Evolutionary conservation across 768 basidiomycete genomes (phyloP).

Genomic region (Candolleomyces aberdarensis): DNA sequence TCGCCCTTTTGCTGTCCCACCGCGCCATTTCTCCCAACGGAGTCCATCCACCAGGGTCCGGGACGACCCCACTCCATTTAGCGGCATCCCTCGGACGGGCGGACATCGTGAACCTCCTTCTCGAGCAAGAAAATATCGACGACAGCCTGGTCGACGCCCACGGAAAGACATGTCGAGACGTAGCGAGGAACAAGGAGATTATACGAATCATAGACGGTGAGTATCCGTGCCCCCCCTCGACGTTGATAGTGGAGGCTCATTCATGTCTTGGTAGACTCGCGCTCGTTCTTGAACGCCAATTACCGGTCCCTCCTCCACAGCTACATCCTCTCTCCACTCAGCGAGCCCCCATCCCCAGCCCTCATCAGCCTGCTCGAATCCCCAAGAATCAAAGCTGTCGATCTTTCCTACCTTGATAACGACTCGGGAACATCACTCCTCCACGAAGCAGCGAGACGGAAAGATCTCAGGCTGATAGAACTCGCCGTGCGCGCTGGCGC

Average conservation of each 20-base stretch:
- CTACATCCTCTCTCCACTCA: slow-evolving; percentile 62
- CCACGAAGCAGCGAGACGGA: slow-evolving; percentile 82
- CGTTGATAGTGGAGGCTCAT: no score
- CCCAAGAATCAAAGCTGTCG: slow-evolving; percentile 65
- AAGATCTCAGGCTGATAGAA: slow-evolving; percentile 79
- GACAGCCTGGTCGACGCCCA: slow-evolving; percentile 69
- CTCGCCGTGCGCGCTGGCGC: slow-evolving; percentile 83
- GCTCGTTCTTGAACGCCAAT: slow-evolving; percentile 68
- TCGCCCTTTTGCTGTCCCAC: slow-evolving; percentile 65
- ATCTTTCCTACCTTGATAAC: slow-evolving; percentile 80
- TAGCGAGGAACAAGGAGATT: slow-evolving; percentile 67
- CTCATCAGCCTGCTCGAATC: slow-evolving; percentile 61
- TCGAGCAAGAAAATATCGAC: slow-evolving; percentile 78
- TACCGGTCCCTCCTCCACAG: slow-evolving; percentile 70
- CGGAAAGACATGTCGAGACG: slow-evolving; percentile 68
- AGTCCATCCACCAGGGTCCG: slow-evolving; percentile 67
- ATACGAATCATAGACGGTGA: slow-evolving; percentile 66
- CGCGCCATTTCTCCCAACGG: slow-evolving; percentile 79
- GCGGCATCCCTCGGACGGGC: slow-evolving; percentile 66
- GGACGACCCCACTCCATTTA: slow-evolving; percentile 70
- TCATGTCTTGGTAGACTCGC: slow-evolving; percentile 54
- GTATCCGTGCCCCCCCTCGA: slow-evolving; percentile 11
- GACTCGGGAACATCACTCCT: slow-evolving; percentile 74
- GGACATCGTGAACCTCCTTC: slow-evolving; percentile 70
- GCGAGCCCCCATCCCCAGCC: slow-evolving; percentile 35